Conservation (phyloP, 805 yeast species). For the Ogataea siamensis region DNA sequence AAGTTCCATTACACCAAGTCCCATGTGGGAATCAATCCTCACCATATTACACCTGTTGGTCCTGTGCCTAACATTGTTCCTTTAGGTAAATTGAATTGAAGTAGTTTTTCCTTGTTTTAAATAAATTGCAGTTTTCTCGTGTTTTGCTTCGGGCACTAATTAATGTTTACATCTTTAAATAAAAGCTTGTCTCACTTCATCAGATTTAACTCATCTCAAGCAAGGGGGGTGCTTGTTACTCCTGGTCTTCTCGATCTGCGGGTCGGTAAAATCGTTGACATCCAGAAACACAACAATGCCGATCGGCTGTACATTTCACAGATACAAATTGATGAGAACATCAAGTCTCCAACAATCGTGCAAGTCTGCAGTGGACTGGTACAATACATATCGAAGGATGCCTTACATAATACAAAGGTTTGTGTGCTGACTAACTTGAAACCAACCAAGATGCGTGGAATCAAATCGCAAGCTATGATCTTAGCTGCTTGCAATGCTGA, state of each 20-base stretch:
- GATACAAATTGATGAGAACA: conserved; percentile 33
- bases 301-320: conserved; percentile 58
- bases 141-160: too few relatives aligned
- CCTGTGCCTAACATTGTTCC: conserved; percentile 77
- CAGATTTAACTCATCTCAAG: background rate
- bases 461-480: conserved; percentile 61
- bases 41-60: conserved; percentile 82
- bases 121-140: too few relatives aligned
- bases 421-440: conserved; percentile 59
- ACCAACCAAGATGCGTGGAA: conserved; percentile 62
- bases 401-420: conserved; percentile 41
- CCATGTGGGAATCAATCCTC: conserved; percentile 77
- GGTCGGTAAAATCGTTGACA: conserved; percentile 48
- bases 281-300: conserved; percentile 53
- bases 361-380: conserved; percentile 64
- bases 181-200: background rate
- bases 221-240: too few relatives aligned
- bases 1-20: conserved; percentile 88
- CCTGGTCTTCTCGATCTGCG: conserved; percentile 32
- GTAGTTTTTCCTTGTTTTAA: conserved; percentile 8
- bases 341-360: conserved; percentile 17
- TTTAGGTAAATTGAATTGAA: conserved; percentile 21
- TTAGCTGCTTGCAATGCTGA: conserved; percentile 47
- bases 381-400: conserved; percentile 38
- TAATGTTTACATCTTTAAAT: too few relatives aligned